Conservation (phyloP, 2,329 filamentous ascomycete genomes). For the Aureobasidium zeae region DNA sequence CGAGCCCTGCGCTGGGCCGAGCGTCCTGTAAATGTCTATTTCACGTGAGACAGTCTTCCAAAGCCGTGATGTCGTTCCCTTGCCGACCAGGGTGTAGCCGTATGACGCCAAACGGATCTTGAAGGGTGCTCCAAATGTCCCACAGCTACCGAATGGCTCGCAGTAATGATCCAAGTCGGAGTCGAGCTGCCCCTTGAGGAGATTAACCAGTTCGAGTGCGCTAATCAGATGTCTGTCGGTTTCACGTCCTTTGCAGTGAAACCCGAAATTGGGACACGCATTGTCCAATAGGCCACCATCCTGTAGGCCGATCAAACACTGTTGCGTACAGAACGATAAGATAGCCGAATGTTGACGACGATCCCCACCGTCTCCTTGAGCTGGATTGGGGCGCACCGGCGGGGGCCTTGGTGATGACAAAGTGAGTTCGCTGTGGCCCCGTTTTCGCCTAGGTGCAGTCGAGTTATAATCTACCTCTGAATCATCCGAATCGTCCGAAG, state of each 20-base stretch:
- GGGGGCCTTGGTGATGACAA: conserved; percentile 1
- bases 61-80: conserved; percentile 28
- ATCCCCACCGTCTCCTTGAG: background rate
- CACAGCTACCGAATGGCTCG: conserved; percentile 24
- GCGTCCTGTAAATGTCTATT: conserved; percentile 29
- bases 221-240: conserved; percentile 10
- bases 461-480: conserved; percentile 2
- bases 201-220: conserved; percentile 18
- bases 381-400: background rate
- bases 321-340: conserved; percentile 10
- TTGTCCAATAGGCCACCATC: background rate
- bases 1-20: conserved; percentile 29
- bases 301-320: conserved; percentile 8
- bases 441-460: conserved; percentile 5
- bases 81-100: conserved; percentile 25
- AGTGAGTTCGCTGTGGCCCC: conserved; percentile 2
- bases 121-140: conserved; percentile 25
- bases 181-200: conserved; percentile 25
- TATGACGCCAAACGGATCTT: conserved; percentile 24
- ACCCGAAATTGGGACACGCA: conserved; percentile 8
- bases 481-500: background rate
- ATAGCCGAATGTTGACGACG: background rate
- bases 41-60: conserved; percentile 31
- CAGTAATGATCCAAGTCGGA: conserved; percentile 24
- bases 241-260: conserved; percentile 1